These are phyloP conservation scores for Mortierella polycephala DNA, from an alignment of 371 early-diverging fungal genomes.

Conservation along the genomic window DNA sequence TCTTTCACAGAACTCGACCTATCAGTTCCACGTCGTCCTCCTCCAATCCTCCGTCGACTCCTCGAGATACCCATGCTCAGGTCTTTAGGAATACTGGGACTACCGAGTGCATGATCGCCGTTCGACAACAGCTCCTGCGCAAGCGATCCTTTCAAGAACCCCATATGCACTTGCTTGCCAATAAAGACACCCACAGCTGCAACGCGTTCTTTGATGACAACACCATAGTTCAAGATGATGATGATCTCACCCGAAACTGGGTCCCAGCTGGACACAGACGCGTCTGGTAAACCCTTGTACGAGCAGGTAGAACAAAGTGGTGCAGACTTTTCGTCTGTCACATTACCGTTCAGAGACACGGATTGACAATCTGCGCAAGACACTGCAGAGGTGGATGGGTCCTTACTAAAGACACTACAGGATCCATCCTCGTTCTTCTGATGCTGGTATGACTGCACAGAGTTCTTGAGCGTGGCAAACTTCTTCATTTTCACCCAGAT, in stretches of 20 bases:
- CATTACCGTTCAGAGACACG: neutral
- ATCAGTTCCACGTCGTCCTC: neutral
- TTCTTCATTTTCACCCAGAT: conserved; percentile 48
- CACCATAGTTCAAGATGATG: conserved; percentile 40
- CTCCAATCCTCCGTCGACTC: neutral
- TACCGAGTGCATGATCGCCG: neutral
- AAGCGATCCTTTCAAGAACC: conserved; percentile 49
- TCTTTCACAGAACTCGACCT: neutral
- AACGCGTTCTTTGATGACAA: conserved; percentile 29
- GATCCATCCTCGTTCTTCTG: conserved; percentile 9
- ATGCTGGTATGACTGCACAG: conserved; percentile 17
- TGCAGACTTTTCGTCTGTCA: neutral
- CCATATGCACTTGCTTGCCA: conserved; percentile 52
- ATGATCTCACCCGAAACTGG: conserved; percentile 27
- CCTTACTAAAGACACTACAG: conserved; percentile 8
- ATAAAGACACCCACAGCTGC: conserved; percentile 54
- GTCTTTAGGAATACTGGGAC: neutral
- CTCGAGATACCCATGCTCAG: neutral
- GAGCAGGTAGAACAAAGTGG: conserved; percentile 30
- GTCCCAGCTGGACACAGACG: conserved; percentile 33
- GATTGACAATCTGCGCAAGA: neutral
- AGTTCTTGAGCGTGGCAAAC: conserved; percentile 39
- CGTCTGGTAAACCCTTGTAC: conserved; percentile 47
- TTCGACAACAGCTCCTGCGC: conserved; percentile 43
- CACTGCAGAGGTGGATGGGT: neutral